A percentile compares a stretch with the other conserved stretches of the same genome.
phyloP scores from a whole-genome alignment of 2,329 filamentous ascomycete species.

The Achaetomium macrosporum region DNA sequence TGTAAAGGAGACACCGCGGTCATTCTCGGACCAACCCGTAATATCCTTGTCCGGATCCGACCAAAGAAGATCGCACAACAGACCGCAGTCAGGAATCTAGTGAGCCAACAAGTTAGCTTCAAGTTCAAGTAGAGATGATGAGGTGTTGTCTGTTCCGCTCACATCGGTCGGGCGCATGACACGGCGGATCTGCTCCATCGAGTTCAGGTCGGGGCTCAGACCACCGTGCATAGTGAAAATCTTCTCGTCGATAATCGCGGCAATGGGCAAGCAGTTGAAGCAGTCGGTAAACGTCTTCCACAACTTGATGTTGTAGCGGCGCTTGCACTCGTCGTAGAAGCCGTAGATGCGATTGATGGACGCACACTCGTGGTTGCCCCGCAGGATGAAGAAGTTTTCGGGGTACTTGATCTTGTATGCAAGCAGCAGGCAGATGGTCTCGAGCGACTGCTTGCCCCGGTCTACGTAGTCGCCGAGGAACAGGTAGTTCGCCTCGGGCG shows the following conservation, averaged over 20 bases:
- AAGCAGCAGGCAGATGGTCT: slow-evolving; percentile 94
- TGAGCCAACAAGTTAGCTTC: not conserved
- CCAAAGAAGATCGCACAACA: slow-evolving; percentile 96
- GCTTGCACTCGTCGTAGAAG: slow-evolving; percentile 99
- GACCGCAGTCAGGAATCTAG: slow-evolving; percentile 96
- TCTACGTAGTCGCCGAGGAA: slow-evolving; percentile 99
- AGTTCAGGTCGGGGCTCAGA: slow-evolving; percentile 93
- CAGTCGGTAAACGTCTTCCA: slow-evolving; percentile 99
- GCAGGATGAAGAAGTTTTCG: slow-evolving; percentile 98
- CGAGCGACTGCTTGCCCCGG: slow-evolving; percentile 96
- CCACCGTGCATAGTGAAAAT: slow-evolving; percentile 99
- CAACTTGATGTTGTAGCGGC: slow-evolving; percentile 97
- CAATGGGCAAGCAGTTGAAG: slow-evolving; percentile 98
- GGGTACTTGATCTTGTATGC: slow-evolving; percentile 99
- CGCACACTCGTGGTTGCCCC: slow-evolving; percentile 98
- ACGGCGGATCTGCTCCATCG: slow-evolving; percentile 98
- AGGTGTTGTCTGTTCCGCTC: slow-evolving; percentile 38
- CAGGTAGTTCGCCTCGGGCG: slow-evolving; percentile 97
- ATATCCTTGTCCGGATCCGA: slow-evolving; percentile 99
- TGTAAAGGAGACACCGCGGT: slow-evolving; percentile 96
- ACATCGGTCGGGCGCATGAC: slow-evolving; percentile 99
- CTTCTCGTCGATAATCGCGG: slow-evolving; percentile 98
- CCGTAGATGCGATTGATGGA: slow-evolving; percentile 99
- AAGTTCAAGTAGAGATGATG: not conserved
- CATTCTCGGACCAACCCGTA: slow-evolving; percentile 98